Evolutionary conservation across 2,329 filamentous ascomycete genomes (phyloP), one percentile per base, ranked within the genome.

Genomic region (Samsoniella hepiali): DNA sequence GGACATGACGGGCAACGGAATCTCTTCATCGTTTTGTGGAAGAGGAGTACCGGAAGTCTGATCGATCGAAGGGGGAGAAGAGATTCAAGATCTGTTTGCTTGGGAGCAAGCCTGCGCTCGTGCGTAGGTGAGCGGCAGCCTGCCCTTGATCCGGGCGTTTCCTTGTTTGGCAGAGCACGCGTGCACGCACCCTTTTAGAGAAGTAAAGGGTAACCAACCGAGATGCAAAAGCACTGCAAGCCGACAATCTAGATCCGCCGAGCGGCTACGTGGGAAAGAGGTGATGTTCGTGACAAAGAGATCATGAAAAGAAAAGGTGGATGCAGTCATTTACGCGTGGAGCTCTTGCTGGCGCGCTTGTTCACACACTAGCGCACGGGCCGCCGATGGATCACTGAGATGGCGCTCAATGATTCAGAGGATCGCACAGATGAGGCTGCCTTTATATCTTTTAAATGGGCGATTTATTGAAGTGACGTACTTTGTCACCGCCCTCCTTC

Each of bases 301-400:
- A 31, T 61, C 38, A 61, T 27, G 58, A 27, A 54, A 53, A 40
- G 27, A 61, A 61, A 61, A 61, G 58, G 58, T 61, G 58, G 58
- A 61, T 61, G 31, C 15, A 42, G 40, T 47, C 59, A 55, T 62
- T 56, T 55, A 62, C 59, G 59, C 59, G 59, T 55, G 59, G 55
- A 62, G 59, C 50, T 49, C 32, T 49, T 40, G 47, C 27, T 27
- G 17, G 38, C 59, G 50, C 51, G 59, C 56, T 55, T 62, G 50
- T 17, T 53, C 47, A 13, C 27, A 32, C 56, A 58, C 38, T 9
- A 27, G 31, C 51, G 59, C 59, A 62, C 59, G 40, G 59, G 40
- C 51, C 59, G 27, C 31, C 13, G 34, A 15, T 40, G 22, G n/a
- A 15, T 9, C 36, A n/a, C 11, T n/a, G 51, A 38, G 34, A 9